Base-by-base conservation (phyloP, 2,329 filamentous ascomycete species). In the Calonectria honghensis region DNA sequence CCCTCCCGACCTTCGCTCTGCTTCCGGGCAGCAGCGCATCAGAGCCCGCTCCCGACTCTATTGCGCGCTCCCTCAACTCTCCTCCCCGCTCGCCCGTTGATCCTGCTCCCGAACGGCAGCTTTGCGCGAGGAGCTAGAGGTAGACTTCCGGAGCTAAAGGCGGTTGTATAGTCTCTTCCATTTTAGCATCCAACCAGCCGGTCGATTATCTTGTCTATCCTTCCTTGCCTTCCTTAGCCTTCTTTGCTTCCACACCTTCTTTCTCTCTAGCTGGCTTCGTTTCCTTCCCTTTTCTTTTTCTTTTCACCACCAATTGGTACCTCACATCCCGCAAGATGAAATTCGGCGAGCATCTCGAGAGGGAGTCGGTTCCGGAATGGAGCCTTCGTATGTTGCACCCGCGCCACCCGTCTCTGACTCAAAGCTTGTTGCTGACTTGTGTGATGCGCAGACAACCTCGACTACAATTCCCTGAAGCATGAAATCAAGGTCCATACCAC, bases 381-480 rank as follows among this genome's bases (percentile, higher is more conserved):
- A 94, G 91, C 81, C 89, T 95, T 77, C 93, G 93, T 95, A 87
- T 82, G 88, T 87, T 29, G 32, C 16, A 54, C 24, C 18, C 14
- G 57, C 57, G 24, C 70, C 73, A 54, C 45, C 35, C 51, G 13
- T 20, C 35, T 18, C 32, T 37, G 29, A 4, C 27, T 32, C 32
- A 16, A 20, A 14, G 4, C 32, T 32, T 31, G 29, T 67, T 48
- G 41, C 72, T 51, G 52, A 80, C 66, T n/a, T 41, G 31, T 57
- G 10, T 16, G 64, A 57, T 65, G 61, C 70, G 9, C 54, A 95
- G 93, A 96, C 84, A 97, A 97, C 85, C 92, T 97, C 85, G 95
- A 97, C 84, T 97, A 97, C 88, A 95, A 96, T 84, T 94, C 94
- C 64, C 90, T 97, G 77, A 97, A 97, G 85, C 90, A 94, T 83